These are phyloP conservation scores for Beauveria caledonica DNA, from an alignment of 2,329 filamentous ascomycete genomes.

Conservation along the genomic window DNA sequence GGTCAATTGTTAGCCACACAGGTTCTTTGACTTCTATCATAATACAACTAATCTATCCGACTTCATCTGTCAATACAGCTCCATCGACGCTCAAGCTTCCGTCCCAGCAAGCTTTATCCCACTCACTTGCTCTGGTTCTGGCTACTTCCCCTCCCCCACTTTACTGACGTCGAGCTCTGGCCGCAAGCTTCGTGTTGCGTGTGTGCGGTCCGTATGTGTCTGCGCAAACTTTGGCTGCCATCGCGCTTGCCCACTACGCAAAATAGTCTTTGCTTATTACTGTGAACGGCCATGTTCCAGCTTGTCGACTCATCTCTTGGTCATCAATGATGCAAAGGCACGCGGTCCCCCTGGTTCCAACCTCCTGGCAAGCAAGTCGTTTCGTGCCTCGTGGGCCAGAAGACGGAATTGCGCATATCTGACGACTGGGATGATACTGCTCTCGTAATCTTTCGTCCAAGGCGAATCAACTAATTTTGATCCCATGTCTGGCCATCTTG, in stretches of 20 bases:
- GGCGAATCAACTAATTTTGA: background rate
- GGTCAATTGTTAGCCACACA: background rate
- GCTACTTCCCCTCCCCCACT: constrained; percentile 8
- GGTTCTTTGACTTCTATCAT: background rate
- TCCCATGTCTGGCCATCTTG: background rate
- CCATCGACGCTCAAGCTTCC: background rate
- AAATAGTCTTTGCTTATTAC: background rate
- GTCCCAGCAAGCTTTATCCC: background rate
- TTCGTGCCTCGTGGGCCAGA: background rate
- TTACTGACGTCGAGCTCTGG: constrained; percentile 4
- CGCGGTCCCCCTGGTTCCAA: no score
- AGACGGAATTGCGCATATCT: background rate
- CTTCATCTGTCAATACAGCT: background rate
- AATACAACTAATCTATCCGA: background rate
- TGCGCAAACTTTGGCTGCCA: background rate
- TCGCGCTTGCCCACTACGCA: background rate
- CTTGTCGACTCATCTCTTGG: background rate
- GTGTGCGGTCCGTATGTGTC: background rate
- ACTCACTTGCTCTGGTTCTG: background rate
- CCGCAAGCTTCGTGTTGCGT: background rate
- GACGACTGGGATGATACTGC: background rate
- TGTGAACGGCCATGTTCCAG: background rate
- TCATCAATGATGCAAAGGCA: background rate
- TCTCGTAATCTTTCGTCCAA: background rate
- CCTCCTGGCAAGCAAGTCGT: no score